Conservation (phyloP, 192 early-diverging fungal species). For the Coemansia sp. region DNA sequence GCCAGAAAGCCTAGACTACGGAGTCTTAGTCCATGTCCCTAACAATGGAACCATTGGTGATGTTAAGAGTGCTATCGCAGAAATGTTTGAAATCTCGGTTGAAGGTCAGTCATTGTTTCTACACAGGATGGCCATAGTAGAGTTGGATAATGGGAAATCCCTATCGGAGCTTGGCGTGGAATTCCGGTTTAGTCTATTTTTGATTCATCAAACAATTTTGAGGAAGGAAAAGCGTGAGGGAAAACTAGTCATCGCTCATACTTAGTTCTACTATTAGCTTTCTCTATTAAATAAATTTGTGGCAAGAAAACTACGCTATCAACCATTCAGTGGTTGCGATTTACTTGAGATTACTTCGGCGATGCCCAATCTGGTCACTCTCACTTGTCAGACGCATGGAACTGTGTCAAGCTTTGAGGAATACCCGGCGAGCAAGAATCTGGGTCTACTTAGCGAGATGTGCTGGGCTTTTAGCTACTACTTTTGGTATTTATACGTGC, state of each 20-base stretch:
- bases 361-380: too few relatives aligned
- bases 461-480: too few relatives aligned
- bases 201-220: not conserved
- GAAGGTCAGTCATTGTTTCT: not conserved
- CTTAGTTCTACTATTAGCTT: not conserved
- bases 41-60: not conserved
- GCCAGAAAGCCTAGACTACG: not conserved
- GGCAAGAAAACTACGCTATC: too few relatives aligned
- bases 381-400: too few relatives aligned
- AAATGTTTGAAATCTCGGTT: not conserved
- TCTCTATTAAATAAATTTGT: too few relatives aligned
- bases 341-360: too few relatives aligned
- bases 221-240: not conserved
- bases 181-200: not conserved
- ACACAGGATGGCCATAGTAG: not conserved
- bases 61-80: not conserved
- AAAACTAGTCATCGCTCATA: not conserved
- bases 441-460: too few relatives aligned
- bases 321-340: too few relatives aligned
- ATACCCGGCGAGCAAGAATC: too few relatives aligned
- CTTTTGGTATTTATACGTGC: too few relatives aligned
- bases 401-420: too few relatives aligned
- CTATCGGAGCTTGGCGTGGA: not conserved
- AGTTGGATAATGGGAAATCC: not conserved
- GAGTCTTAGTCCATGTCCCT: not conserved